Evolutionary conservation across 2,329 filamentous ascomycete species (phyloP), one percentile per base, ranked within the genome.

Genomic region (Pseudocercospora crystallina): DNA sequence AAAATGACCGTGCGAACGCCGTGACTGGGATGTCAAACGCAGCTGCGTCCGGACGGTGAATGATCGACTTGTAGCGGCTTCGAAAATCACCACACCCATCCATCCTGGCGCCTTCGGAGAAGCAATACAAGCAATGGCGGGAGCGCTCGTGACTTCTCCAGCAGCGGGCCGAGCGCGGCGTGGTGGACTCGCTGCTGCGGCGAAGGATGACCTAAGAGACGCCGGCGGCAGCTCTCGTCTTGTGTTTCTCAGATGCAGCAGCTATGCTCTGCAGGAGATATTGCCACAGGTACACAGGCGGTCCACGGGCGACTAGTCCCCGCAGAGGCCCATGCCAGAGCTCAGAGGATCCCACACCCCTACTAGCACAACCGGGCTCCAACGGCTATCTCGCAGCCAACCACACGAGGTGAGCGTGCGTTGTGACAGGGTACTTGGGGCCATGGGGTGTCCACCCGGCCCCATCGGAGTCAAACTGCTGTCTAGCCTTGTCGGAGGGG

Each of bases 401-500:
- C 60, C 62, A 63, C 53, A 61, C 38, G 51, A 56, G 49, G 53
- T 56, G 54, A 57, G 55, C 59, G 58, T 60, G 59, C 56, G 44
- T 50, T 47, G 41, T 54, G 54, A 50, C 61, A 63, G 54, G 58
- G 55, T 56, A 50, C 43, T 40, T 53, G 47, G 47, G 36, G 38
- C 36, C 61, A 56, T 54, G 58, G 39, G 54, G 54, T 49, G 46
- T 42, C 53, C 59, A 53, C 60, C 53, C 40, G 37, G 61, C 55
- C 54, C 57, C 54, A 51, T 62, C 58, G 59, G 57, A 57, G 53
- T 55, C 61, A 61, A 59, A 59, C 60, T 62, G 59, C 58, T 63
- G 56, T 64, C 61, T 65, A 64, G 62, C 62, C 62, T 57, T 63
- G 61, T 55, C 46, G 54, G 60, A 63, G 57, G 60, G 59, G 59